These are phyloP conservation scores for Furcasterigmium sp. DNA, from an alignment of 2,329 filamentous ascomycete species.

Conservation along the genomic window DNA sequence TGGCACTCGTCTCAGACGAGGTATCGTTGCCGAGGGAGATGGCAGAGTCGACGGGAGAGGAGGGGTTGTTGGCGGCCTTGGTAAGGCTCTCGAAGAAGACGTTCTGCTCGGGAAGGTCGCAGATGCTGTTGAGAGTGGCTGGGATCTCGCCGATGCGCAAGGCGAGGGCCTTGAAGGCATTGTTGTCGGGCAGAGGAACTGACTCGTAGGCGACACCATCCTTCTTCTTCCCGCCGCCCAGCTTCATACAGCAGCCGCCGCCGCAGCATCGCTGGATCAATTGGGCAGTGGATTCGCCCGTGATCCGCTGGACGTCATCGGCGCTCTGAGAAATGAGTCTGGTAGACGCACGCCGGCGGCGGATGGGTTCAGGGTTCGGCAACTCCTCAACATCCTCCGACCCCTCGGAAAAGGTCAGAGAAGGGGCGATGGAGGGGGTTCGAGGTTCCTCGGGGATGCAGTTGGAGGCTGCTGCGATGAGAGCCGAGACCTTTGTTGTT, in stretches of 20 bases:
- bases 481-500: conserved; percentile 28
- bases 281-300: conserved; percentile 57
- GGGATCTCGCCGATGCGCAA: conserved; percentile 73
- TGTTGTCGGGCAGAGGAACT: conserved; percentile 66
- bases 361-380: conserved; percentile 32
- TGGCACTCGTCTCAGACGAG: conserved; percentile 30
- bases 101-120: conserved; percentile 69
- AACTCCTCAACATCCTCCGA: conserved; percentile 54
- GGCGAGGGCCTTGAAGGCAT: conserved; percentile 74
- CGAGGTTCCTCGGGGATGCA: conserved; percentile 39
- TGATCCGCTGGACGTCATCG: conserved; percentile 57
- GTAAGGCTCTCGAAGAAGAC: conserved; percentile 62
- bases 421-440: conserved; percentile 50
- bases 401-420: conserved; percentile 58
- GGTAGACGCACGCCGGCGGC: conserved; percentile 62
- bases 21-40: conserved; percentile 35
- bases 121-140: conserved; percentile 64
- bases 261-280: conserved; percentile 60
- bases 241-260: conserved; percentile 56
- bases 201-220: conserved; percentile 45
- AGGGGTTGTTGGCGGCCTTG: conserved; percentile 20
- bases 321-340: conserved; percentile 60
- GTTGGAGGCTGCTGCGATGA: conserved; percentile 32
- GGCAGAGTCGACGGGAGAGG: conserved; percentile 44
- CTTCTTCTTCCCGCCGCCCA: conserved; percentile 35